Conservation (phyloP, 2,329 filamentous ascomycete genomes). For the Rutstroemia sp. region DNA sequence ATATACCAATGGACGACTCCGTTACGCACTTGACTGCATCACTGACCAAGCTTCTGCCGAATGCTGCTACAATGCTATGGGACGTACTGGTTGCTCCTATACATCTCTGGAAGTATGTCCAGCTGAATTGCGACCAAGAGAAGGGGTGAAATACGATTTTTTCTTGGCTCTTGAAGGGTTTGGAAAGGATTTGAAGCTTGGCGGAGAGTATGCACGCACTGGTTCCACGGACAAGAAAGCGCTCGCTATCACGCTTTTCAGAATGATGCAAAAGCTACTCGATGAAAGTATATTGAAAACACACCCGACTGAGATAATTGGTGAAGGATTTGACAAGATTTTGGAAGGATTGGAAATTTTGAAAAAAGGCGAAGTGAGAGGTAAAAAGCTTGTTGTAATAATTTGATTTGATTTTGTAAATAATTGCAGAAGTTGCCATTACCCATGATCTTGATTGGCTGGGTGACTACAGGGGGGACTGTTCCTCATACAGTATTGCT, state of each 20-base stretch:
- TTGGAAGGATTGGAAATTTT: not conserved
- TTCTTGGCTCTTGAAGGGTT: slow-evolving; percentile 25
- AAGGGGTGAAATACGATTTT: slow-evolving; percentile 23
- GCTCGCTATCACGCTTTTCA: not conserved
- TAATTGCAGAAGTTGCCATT: too few relatives aligned
- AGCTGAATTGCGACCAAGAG: not conserved
- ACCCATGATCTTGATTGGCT: too few relatives aligned
- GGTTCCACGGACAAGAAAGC: not conserved
- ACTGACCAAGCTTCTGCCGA: slow-evolving; percentile 26
- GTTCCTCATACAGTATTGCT: too few relatives aligned
- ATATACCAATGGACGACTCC: slow-evolving; percentile 33
- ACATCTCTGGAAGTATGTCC: slow-evolving; percentile 10
- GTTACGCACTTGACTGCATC: slow-evolving; percentile 34
- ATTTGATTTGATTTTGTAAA: too few relatives aligned
- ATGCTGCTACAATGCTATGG: slow-evolving; percentile 34
- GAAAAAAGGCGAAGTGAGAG: not conserved
- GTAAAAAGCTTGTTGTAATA: not conserved
- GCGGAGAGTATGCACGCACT: not conserved
- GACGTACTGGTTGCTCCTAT: slow-evolving; percentile 28
- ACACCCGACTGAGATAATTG: not conserved
- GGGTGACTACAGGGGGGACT: too few relatives aligned
- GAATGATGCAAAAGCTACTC: not conserved
- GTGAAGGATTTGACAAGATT: not conserved
- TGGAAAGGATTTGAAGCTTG: slow-evolving; percentile 17
- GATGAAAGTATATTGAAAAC: not conserved